These are phyloP conservation scores for Achaetomium macrosporum DNA, from an alignment of 2,329 filamentous ascomycete species.

Conservation along the genomic window DNA sequence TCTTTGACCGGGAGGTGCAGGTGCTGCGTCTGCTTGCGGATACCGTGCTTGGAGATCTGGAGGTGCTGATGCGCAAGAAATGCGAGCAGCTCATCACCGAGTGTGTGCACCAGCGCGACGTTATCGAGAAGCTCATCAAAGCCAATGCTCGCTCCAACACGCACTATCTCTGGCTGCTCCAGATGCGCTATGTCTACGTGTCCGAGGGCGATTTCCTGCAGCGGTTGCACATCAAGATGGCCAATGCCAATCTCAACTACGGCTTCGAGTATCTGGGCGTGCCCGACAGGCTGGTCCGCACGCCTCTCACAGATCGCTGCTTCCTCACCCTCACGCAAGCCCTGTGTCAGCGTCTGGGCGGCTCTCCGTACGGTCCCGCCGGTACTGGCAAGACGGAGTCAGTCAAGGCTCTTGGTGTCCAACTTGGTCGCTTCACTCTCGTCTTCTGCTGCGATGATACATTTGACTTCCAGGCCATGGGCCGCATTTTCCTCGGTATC, in stretches of 20 bases:
- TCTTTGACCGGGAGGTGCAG: slow-evolving; percentile 79
- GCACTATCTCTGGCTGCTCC: slow-evolving; percentile 88
- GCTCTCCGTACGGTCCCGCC: slow-evolving; percentile 93
- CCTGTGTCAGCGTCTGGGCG: slow-evolving; percentile 87
- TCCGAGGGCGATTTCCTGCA: slow-evolving; percentile 74
- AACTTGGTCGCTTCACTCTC: slow-evolving; percentile 93
- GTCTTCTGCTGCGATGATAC: slow-evolving; percentile 99
- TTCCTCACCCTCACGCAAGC: slow-evolving; percentile 97
- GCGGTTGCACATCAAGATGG: slow-evolving; percentile 89
- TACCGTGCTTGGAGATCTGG: slow-evolving; percentile 84
- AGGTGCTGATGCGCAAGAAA: slow-evolving; percentile 84
- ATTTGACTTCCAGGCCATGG: slow-evolving; percentile 99
- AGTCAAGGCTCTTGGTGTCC: slow-evolving; percentile 93
- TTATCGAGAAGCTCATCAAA: slow-evolving; percentile 78
- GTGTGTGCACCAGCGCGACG: slow-evolving; percentile 94
- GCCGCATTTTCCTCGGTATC: slow-evolving; percentile 97
- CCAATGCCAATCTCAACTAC: slow-evolving; percentile 90
- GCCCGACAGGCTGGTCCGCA: slow-evolving; percentile 90
- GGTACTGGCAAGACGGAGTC: slow-evolving; percentile 99
- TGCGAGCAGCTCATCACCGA: slow-evolving; percentile 99
- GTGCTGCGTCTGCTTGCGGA: slow-evolving; percentile 80
- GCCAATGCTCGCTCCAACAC: slow-evolving; percentile 67
- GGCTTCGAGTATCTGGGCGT: slow-evolving; percentile 98
- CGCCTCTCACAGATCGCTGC: slow-evolving; percentile 93
- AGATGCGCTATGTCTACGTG: slow-evolving; percentile 93